Evolutionary conservation across 2,329 filamentous ascomycete species (phyloP).

Genomic region (Claviceps spartinae): DNA sequence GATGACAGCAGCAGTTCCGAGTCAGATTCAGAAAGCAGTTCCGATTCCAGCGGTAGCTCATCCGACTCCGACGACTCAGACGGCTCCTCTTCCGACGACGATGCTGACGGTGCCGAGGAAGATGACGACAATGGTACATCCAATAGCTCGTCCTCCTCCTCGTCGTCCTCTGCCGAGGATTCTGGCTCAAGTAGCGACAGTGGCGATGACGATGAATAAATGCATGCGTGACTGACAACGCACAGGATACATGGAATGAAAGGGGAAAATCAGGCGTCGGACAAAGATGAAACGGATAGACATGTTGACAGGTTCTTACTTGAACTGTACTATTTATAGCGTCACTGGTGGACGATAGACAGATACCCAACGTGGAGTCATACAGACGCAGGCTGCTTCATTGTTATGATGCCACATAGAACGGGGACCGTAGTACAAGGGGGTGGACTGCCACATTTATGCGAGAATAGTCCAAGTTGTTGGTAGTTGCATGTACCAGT

Average conservation of each 20-base stretch:
- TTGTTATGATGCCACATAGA: too few species aligned
- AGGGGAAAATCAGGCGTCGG: not conserved
- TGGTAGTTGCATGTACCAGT: too few species aligned
- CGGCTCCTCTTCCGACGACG: conserved; percentile 15
- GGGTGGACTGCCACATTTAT: too few species aligned
- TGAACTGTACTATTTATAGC: conserved; percentile 8
- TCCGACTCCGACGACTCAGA: conserved; percentile 23
- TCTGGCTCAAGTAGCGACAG: conserved; percentile 16
- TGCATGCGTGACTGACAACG: not conserved
- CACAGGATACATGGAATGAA: not conserved
- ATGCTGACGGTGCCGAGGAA: conserved; percentile 8
- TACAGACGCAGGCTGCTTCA: not conserved
- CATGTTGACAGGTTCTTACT: not conserved
- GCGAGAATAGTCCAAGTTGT: too few species aligned
- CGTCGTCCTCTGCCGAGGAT: conserved; percentile 22
- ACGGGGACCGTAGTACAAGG: too few species aligned
- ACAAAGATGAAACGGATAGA: not conserved
- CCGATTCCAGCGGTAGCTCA: conserved; percentile 22
- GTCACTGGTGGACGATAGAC: conserved; percentile 4
- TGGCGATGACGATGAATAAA: conserved; percentile 4
- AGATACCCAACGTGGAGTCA: conserved; percentile 4
- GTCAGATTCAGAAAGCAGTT: conserved; percentile 16
- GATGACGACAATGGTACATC: conserved; percentile 19
- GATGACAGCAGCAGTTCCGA: conserved; percentile 29
- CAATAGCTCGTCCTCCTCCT: conserved; percentile 30